Evolutionary conservation across 1,284 basidiomycete species (phyloP), one percentile per base, ranked within the genome.

Genomic region (Amylostereum areolatum): DNA sequence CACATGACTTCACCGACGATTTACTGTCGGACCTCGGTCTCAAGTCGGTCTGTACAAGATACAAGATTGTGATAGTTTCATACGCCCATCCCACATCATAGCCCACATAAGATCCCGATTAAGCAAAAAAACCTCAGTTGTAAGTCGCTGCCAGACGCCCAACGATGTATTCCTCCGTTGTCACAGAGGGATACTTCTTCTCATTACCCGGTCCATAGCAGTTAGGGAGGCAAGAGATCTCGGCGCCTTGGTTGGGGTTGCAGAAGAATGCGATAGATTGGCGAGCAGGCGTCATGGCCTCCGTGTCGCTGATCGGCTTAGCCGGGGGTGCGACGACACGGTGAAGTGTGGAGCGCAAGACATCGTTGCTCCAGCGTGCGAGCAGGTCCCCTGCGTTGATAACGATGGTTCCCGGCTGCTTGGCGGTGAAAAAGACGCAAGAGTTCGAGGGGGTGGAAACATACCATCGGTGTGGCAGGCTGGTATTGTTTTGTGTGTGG

Each of bases 251-350:
- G 57, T 92, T 91, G 5, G 90, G 89, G 58, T 90, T 92, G 70
- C 85, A 89, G 68, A 93, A 93, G 72, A 89, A 92, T 4, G 88
- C 90, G 50, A 93, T 86, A 9, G 85, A 89, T 62, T 91, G 87
- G 29, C 90, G 77, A 3, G 71, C 66, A 0, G 89, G 82, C 0
- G 80, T 87, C 50, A 81, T 66, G 30, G 67, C 69, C 55, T 81
- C 78, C 2, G 66, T 71, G 7, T 73, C 70, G 52, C 62, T 77
- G 50, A 78, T 64, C 51, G 73, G 71, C 56, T 70, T 66, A 3
- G 71, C 71, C 1, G 78, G 72, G 27, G 89, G 89, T 5, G 85
- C 81, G 9, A 92, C 89, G 33, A 92, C 89, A 24, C 86, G 80
- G 65, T 92, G 90, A 6, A 91, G 73, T 1, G 89, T 92, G 37